phyloP scores from a whole-genome alignment of 257 asterid genomes.

The Knoxia roxburghii region DNA sequence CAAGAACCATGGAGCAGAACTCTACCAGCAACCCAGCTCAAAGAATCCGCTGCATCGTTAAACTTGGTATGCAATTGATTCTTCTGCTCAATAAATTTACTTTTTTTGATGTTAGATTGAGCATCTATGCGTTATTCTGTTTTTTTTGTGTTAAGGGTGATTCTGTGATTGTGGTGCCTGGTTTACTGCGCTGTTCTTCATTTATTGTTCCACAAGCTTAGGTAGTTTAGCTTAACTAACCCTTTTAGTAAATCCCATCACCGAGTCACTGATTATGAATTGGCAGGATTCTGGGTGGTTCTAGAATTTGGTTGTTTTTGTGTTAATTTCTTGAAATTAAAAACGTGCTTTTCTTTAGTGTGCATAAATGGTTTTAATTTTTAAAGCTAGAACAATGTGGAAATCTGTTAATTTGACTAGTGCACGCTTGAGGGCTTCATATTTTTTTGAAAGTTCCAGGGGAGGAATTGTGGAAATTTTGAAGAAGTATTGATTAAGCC shows the following conservation, averaged over 20 bases:
- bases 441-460: not conserved
- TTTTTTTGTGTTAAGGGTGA: too few relatives aligned
- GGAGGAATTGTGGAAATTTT: not conserved
- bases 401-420: not conserved
- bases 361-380: not conserved
- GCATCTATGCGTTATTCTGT: not conserved
- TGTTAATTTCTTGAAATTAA: not conserved
- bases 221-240: not conserved
- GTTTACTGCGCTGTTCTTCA: not conserved
- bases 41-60: conserved; percentile 68
- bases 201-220: not conserved
- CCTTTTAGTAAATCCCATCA: not conserved
- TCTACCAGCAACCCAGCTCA: conserved; percentile 11
- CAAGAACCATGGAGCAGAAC: conserved; percentile 11
- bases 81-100: not conserved
- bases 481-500: not conserved
- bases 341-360: not conserved
- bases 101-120: not conserved
- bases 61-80: conserved; percentile 52
- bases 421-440: not conserved
- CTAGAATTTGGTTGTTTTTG: conserved; percentile 2
- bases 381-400: not conserved
- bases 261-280: not conserved
- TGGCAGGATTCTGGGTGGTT: not conserved
- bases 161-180: too few relatives aligned